Evolutionary conservation across 192 early-diverging fungal species (phyloP).

Genomic region (Coemansia sp.): DNA sequence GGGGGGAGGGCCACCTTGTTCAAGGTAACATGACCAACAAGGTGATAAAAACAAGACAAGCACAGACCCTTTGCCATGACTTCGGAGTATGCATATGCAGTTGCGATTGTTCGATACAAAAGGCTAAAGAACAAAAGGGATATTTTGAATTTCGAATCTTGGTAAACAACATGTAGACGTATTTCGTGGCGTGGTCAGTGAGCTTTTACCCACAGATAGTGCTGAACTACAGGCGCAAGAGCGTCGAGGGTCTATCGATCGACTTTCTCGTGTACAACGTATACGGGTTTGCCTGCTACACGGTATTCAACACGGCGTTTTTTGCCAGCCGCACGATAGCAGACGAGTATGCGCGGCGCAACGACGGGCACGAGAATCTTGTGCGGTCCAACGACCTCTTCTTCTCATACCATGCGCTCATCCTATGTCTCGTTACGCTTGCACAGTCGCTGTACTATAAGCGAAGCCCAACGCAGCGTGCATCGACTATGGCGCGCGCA

Average conservation of each 20-base stretch:
- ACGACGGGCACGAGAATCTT: slow-evolving; percentile 66
- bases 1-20: too few species aligned
- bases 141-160: background rate
- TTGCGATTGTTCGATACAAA: background rate
- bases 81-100: slow-evolving; percentile 1
- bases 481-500: slow-evolving; percentile 12
- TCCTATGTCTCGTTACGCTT: slow-evolving; percentile 61
- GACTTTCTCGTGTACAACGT: slow-evolving; percentile 89
- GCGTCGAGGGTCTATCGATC: slow-evolving; percentile 82
- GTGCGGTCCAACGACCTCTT: slow-evolving; percentile 83
- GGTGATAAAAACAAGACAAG: background rate
- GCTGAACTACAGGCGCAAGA: slow-evolving; percentile 74
- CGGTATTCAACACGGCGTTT: slow-evolving; percentile 76
- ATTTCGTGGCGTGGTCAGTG: slow-evolving; percentile 84
- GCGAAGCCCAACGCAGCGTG: slow-evolving; percentile 16
- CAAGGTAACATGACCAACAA: background rate
- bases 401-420: slow-evolving; percentile 83
- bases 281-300: slow-evolving; percentile 82
- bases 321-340: slow-evolving; percentile 64
- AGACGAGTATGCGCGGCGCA: slow-evolving; percentile 68
- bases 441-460: slow-evolving; percentile 68
- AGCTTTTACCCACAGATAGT: slow-evolving; percentile 86
- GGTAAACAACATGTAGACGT: slow-evolving; percentile 50
- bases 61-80: background rate
- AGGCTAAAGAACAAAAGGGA: too few species aligned